Evolutionary conservation across 2,329 filamentous ascomycete species (phyloP).

Genomic region (Plectosphaerella plurivora): DNA sequence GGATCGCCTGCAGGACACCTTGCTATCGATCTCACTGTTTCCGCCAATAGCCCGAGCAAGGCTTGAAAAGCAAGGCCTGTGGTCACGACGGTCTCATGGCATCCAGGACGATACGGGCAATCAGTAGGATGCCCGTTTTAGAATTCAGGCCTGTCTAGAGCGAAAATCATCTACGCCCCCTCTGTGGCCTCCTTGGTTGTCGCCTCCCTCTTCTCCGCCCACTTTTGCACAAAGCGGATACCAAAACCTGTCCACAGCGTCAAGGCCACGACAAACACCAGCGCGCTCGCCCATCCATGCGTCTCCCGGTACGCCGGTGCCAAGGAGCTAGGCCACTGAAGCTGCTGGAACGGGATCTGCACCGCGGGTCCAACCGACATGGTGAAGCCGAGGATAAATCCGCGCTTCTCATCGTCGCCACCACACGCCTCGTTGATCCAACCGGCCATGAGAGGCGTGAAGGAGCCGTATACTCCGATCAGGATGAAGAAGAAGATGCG

Average conservation of each 20-base stretch:
- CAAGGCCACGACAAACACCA: conserved; percentile 25
- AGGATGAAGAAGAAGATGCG: conserved; percentile 34
- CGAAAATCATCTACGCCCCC: conserved; percentile 33
- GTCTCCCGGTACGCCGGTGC: conserved; percentile 14
- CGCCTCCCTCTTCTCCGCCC: conserved; percentile 8
- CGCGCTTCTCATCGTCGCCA: conserved; percentile 1
- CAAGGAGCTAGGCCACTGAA: neutral
- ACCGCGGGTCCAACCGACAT: neutral
- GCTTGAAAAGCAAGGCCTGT: neutral
- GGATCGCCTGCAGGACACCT: neutral
- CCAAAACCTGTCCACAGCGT: conserved; percentile 28
- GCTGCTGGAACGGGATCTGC: conserved; percentile 1
- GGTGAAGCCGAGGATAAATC: neutral
- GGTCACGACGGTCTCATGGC: neutral
- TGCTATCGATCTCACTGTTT: neutral
- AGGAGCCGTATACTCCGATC: conserved; percentile 34
- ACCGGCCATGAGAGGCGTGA: conserved; percentile 22
- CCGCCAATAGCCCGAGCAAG: neutral
- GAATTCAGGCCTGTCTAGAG: neutral
- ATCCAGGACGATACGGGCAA: neutral
- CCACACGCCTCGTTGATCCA: conserved; percentile 1
- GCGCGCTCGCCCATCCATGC: conserved; percentile 27
- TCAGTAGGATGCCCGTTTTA: neutral
- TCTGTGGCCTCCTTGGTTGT: neutral
- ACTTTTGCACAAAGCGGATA: conserved; percentile 18